Percentiles rank a stretch among this genome's conserved stretches.
Evolutionary conservation across 1,139 yeast genomes (phyloP).

Genomic region (Lodderomyces metapsilosis): DNA sequence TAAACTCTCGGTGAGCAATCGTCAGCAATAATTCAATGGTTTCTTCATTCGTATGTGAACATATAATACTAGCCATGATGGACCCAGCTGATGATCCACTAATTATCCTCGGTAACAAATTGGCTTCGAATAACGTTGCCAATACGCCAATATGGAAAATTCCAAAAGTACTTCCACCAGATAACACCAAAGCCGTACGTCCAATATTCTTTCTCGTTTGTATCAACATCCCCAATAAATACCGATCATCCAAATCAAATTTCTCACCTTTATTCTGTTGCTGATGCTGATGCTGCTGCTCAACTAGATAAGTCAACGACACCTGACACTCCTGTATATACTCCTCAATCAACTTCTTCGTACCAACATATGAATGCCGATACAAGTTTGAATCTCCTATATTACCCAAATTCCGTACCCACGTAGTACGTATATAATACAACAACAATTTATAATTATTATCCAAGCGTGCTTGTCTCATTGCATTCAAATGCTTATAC

Average conservation of each 20-base stretch:
- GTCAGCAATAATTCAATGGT: slow-evolving; percentile 53
- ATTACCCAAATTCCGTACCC: slow-evolving; percentile 84
- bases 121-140: slow-evolving; percentile 70
- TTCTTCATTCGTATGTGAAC: slow-evolving; percentile 79
- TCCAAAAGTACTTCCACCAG: slow-evolving; percentile 97
- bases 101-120: slow-evolving; percentile 81
- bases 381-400: slow-evolving; percentile 82
- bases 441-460: slow-evolving; percentile 62
- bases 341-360: slow-evolving; percentile 78
- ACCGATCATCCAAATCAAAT: slow-evolving; percentile 59
- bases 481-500: slow-evolving; percentile 49
- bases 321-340: slow-evolving; percentile 75
- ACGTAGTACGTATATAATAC: slow-evolving; percentile 76
- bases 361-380: slow-evolving; percentile 79
- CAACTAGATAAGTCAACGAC: slow-evolving; percentile 53
- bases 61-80: slow-evolving; percentile 84
- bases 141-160: slow-evolving; percentile 90
- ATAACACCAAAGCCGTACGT: slow-evolving; percentile 83
- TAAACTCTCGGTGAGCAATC: slow-evolving; percentile 58
- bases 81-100: slow-evolving; percentile 98
- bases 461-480: slow-evolving; percentile 56
- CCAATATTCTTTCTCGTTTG: slow-evolving; percentile 93
- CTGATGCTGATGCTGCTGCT: slow-evolving; percentile 31
- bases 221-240: slow-evolving; percentile 71
- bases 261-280: neutral